Base-by-base conservation (phyloP, 768 basidiomycete genomes). In the Mycena galericulata region DNA sequence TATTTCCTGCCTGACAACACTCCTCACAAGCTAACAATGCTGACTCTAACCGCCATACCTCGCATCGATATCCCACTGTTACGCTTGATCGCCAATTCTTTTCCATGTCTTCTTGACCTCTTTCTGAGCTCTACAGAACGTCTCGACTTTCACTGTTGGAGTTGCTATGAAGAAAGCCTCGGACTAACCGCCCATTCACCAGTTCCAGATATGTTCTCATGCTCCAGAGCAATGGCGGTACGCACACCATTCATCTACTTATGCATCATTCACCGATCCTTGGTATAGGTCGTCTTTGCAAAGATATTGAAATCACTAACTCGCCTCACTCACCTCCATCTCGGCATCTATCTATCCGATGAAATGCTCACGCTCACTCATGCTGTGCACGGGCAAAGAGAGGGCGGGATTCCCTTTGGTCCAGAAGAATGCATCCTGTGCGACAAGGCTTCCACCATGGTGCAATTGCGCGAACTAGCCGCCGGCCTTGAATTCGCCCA, bases 341-440 rank as follows among this genome's bases (percentile, higher is more conserved):
- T 92, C 24, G 91, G 91, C 0, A 79, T 92, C 51, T 89, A 88
- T 73, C 85, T 92, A 22, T 92, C 90, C 0, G 82, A 86, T 57
- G 83, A 86, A 29, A 78, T 78, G 43, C 76, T 90, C 62, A 75
- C 90, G 22, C 80, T 84, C 61, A 59, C 78, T 6, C 88, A 90
- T 68, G 76, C 86, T 56, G 75, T 73, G 45, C 88, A 89, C 64
- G 75, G 75, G 61, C 65, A 74, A 63, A 75, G 77, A 30, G 67
- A 34, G 56, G 62, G 70, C 55, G 71, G 67, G 12, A 56, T 75
- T 2, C 69, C 80, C 10, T 78, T 75, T 29, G 75, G 74, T 24
- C 78, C 82, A 36, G 73, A 72, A 18, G 71, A 78, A 32, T 90
- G 89, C 74, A 40, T 47, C 14, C 50, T 69, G 3, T 85, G 85